A percentile compares a stretch with the other conserved stretches of the same genome.
Conservation (phyloP, 164 flowering plant species). For the Amborella trichopoda region DNA sequence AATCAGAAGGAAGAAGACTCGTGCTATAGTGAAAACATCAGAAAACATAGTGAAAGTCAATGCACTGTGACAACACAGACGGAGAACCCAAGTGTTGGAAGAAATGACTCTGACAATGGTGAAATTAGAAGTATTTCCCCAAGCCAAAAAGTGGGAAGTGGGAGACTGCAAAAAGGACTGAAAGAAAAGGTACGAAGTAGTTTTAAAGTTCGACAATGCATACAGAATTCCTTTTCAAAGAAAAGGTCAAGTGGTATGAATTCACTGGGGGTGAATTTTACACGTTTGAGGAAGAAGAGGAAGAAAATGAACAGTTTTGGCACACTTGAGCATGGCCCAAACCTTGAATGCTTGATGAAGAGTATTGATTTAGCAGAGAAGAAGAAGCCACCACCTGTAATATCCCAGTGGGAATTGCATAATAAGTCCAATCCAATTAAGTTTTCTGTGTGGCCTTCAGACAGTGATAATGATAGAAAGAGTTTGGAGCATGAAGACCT, state of each 20-base stretch:
- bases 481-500: constrained; percentile 51
- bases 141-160: not conserved
- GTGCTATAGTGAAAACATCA: too few relatives aligned
- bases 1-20: too few relatives aligned
- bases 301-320: constrained; percentile 15
- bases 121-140: constrained; percentile 4
- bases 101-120: constrained; percentile 2
- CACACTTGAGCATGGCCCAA: constrained; percentile 32
- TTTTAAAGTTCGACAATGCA: not conserved
- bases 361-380: constrained; percentile 39
- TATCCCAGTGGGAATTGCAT: constrained; percentile 49
- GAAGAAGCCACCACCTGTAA: constrained; percentile 24
- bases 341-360: constrained; percentile 60
- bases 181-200: not conserved
- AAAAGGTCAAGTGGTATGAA: constrained; percentile 7
- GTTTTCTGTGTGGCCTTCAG: not conserved
- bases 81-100: too few relatives aligned
- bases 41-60: too few relatives aligned
- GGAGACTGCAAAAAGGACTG: not conserved
- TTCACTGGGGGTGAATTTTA: not conserved
- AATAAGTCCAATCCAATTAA: constrained; percentile 9
- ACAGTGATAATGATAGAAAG: constrained; percentile 24
- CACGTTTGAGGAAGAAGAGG: constrained; percentile 8
- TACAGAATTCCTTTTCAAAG: not conserved
- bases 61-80: too few relatives aligned